phyloP scores from a whole-genome alignment of 768 basidiomycete species.

The Pleurotus djamor region DNA sequence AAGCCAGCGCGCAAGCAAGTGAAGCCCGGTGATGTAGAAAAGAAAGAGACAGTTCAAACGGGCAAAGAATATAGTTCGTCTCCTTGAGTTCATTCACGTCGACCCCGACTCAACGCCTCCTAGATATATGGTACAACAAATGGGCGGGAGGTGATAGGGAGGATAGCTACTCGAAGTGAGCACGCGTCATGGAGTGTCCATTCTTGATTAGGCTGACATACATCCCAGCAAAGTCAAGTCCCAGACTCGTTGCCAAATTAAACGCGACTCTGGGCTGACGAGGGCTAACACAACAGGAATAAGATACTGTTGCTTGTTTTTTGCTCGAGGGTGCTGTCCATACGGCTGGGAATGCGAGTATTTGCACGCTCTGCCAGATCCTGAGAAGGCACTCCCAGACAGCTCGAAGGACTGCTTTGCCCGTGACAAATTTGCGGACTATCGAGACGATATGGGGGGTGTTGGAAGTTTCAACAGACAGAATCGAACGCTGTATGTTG shows the following conservation, averaged over 20 bases:
- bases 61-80: conserved; percentile 94
- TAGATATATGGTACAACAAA: conserved; percentile 98
- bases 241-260: conserved; percentile 88
- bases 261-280: conserved; percentile 88
- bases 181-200: conserved; percentile 10
- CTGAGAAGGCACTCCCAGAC: conserved; percentile 71
- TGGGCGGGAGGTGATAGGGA: conserved; percentile 99
- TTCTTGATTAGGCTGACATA: no score
- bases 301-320: conserved; percentile 94
- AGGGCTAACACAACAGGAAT: conserved; percentile 93
- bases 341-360: conserved; percentile 99
- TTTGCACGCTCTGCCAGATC: conserved; percentile 84
- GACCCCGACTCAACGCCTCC: conserved; percentile 7
- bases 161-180: conserved; percentile 93
- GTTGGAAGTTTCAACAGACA: conserved; percentile 94
- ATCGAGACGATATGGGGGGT: conserved; percentile 99
- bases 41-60: conserved; percentile 84
- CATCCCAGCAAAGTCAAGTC: conserved; percentile 87
- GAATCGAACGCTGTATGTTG: conserved; percentile 94
- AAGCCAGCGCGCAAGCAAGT: conserved; percentile 96
- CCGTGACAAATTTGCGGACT: conserved; percentile 94
- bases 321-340: conserved; percentile 94
- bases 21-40: conserved; percentile 85
- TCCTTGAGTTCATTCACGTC: neutral
- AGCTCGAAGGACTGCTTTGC: conserved; percentile 96